A percentile compares a stretch with the other conserved stretches of the same genome.
Evolutionary conservation across 371 early-diverging fungal species (phyloP).

Genomic region (Smittium culicis): DNA sequence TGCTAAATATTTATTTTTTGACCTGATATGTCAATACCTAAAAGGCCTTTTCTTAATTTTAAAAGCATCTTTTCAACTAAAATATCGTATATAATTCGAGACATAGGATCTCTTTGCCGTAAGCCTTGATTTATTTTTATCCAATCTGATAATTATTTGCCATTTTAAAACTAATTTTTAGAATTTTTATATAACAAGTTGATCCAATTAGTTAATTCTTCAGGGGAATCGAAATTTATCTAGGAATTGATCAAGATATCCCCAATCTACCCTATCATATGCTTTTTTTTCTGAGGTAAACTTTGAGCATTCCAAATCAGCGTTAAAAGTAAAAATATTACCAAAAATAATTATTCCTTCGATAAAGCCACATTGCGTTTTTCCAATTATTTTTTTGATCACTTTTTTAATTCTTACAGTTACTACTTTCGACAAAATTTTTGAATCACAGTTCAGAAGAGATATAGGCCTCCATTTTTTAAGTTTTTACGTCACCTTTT

Average conservation of each 20-base stretch:
- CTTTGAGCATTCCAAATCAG: not conserved
- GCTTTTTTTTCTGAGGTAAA: not conserved
- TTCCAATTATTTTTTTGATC: not conserved
- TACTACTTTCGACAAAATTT: not conserved
- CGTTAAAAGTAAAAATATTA: not conserved
- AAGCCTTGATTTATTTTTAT: conserved; percentile 12
- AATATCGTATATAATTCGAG: conserved; percentile 13
- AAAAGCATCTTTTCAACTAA: conserved; percentile 12
- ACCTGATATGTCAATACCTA: not conserved
- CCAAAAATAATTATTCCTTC: not conserved
- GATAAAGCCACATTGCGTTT: not conserved
- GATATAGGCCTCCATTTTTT: not conserved
- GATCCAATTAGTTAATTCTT: not conserved
- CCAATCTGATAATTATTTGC: not conserved
- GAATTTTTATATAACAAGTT: not conserved
- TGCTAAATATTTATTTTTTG: conserved; percentile 3
- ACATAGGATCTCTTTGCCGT: conserved; percentile 14
- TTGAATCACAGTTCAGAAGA: not conserved
- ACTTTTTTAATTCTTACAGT: not conserved
- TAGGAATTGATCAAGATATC: not conserved
- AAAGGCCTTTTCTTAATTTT: not conserved
- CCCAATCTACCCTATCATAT: not conserved
- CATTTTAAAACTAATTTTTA: not conserved
- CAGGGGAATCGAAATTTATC: not conserved
- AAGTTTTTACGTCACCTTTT: not conserved